phyloP scores from a whole-genome alignment of 306 rosid genomes.

The Luffa acutangula region DNA sequence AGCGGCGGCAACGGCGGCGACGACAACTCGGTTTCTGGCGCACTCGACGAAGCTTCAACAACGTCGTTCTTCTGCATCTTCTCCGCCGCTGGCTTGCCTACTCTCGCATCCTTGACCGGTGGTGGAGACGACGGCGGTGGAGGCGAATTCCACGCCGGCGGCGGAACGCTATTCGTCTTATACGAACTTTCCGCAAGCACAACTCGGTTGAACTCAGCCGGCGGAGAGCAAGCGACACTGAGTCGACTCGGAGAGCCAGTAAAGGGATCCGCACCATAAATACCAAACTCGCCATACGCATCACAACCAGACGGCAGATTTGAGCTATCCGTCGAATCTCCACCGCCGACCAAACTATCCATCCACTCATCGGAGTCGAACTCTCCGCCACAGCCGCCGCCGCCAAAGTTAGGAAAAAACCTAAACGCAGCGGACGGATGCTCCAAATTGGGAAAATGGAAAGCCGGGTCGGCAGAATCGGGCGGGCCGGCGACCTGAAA shows the following conservation, averaged over 20 bases:
- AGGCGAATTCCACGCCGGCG: slow-evolving; percentile 26
- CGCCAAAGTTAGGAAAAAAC: slow-evolving; percentile 42
- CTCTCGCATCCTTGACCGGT: slow-evolving; percentile 11
- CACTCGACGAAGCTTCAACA: slow-evolving; percentile 23
- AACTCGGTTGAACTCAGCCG: slow-evolving; percentile 55
- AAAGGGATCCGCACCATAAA: slow-evolving; percentile 37
- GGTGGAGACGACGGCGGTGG: slow-evolving; percentile 23
- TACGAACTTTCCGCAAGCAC: slow-evolving; percentile 11
- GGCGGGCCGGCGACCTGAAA: slow-evolving; percentile 39
- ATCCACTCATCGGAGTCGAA: slow-evolving; percentile 96
- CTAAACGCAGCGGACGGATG: slow-evolving; percentile 45
- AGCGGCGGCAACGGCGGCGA: slow-evolving; percentile 63
- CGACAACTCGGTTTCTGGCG: slow-evolving; percentile 29
- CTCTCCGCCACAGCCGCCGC: slow-evolving; percentile 37
- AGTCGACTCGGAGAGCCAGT: slow-evolving; percentile 39
- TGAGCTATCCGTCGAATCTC: slow-evolving; percentile 64
- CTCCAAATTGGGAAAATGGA: slow-evolving; percentile 52
- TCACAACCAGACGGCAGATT: slow-evolving; percentile 37
- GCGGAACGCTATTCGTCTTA: slow-evolving; percentile 2
- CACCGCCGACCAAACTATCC: slow-evolving; percentile 64
- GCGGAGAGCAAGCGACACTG: slow-evolving; percentile 26
- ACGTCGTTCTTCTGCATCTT: not conserved
- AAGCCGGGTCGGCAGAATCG: slow-evolving; percentile 19
- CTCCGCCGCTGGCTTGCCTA: slow-evolving; percentile 12
- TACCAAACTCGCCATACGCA: slow-evolving; percentile 39